Base-by-base conservation (phyloP, 257 asterid species). In the Solanum clarkiae region DNA sequence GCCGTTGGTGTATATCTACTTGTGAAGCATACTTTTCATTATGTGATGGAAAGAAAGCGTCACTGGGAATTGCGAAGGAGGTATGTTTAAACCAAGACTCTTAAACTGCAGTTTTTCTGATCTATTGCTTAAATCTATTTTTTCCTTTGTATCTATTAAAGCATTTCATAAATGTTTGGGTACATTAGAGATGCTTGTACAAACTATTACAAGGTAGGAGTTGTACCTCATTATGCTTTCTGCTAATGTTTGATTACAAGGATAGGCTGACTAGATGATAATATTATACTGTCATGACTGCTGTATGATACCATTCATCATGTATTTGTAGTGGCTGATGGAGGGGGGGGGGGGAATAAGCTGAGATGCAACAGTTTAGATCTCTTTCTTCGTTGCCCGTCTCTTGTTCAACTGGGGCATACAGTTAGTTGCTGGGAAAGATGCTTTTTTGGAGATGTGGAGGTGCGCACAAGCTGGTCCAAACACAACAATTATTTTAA, bases 61-160 rank as follows among this genome's bases (percentile, higher is more conserved):
- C 98, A 91, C 54, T 92, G 94, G 95, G 98, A 97, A 87, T 84
- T 92, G 94, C 91, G 96, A 66, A 97, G 89, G 88, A 94, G 97
- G 99, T 95, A 88, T 47, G 45, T 42, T 84, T 32, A 55, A 63
- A 29, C 40, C 14, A 66, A 65, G 56, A 79, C 32, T 69, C 59
- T 40, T 55, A 77, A 71, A n/a, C 49, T 88, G 80, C 49, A 49
- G 60, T 20, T 17, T 45, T 12, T 36, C 6, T 4, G 40, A 36
- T 36, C 5, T 36, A 36, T 36, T 36, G 40, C 40, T 36, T 36
- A 36, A 36, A 18, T 32, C 44, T 68, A 16, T n/a, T 47, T 8
- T 75, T 49, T 68, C 8, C 49, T 16, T 24, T 49, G 32, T 80
- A 62, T 51, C 84, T 82, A 60, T 24, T 45, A 16, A 77, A 53